A percentile compares a stretch with the other conserved stretches of the same genome.
Evolutionary conservation across 768 basidiomycete genomes (phyloP).

Genomic region (Boletus subparvulus): DNA sequence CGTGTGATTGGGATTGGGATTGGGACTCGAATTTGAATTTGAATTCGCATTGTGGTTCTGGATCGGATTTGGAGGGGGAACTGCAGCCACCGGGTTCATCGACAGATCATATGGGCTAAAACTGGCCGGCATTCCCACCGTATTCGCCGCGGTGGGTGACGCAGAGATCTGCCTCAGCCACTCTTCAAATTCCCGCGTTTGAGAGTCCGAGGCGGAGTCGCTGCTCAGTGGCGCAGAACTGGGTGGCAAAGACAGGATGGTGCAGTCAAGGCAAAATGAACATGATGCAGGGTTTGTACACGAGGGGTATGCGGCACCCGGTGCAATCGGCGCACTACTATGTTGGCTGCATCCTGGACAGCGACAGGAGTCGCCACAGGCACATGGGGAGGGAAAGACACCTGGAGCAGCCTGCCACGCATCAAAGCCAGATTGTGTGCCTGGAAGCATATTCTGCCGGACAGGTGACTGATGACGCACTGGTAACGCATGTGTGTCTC

Average conservation of each 20-base stretch:
- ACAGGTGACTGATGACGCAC: constrained; percentile 21
- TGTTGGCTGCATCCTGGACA: constrained; percentile 68
- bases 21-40: constrained; percentile 6
- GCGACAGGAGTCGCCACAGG: constrained; percentile 60
- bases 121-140: constrained; percentile 20
- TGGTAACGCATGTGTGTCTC: constrained; percentile 23
- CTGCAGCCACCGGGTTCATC: constrained; percentile 19
- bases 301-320: constrained; percentile 37
- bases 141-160: constrained; percentile 14
- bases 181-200: constrained; percentile 54
- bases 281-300: constrained; percentile 41
- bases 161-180: constrained; percentile 56
- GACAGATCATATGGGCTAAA: constrained; percentile 34
- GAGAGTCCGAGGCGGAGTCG: constrained; percentile 43
- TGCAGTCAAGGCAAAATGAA: constrained; percentile 60
- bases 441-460: constrained; percentile 29
- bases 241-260: constrained; percentile 51
- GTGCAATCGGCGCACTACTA: constrained; percentile 38
- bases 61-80: constrained; percentile 12
- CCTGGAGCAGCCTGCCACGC: constrained; percentile 24
- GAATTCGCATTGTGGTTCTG: constrained; percentile 3
- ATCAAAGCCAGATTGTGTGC: constrained; percentile 26
- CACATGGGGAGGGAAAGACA: constrained; percentile 51
- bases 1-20: constrained; percentile 5
- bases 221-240: constrained; percentile 42